Percentiles rank a stretch among this genome's conserved stretches.
phyloP scores from a whole-genome alignment of 2,329 filamentous ascomycete species.

The Stemphylium lycopersici region DNA sequence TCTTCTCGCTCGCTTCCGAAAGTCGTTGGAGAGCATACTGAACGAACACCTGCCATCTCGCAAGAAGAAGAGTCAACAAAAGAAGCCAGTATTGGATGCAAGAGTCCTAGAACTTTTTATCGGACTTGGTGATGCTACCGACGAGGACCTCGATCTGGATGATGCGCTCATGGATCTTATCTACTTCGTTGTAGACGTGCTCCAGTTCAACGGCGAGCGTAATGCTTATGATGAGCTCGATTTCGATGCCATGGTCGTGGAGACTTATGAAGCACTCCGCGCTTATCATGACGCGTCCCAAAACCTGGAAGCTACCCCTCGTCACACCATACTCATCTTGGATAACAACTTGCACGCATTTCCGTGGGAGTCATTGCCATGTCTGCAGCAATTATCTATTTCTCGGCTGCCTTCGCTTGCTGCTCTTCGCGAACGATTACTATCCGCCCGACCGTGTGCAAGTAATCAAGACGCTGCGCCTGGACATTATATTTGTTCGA shows the following conservation, averaged over 20 bases:
- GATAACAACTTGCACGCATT: conserved; percentile 91
- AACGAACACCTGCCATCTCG: conserved; percentile 87
- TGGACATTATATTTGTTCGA: conserved; percentile 58
- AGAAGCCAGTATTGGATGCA: conserved; percentile 62
- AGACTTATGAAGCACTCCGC: conserved; percentile 82
- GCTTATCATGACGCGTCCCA: conserved; percentile 69
- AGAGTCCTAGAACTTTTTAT: conserved; percentile 87
- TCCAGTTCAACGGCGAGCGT: conserved; percentile 94
- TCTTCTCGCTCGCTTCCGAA: conserved; percentile 75
- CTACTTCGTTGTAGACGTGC: conserved; percentile 94
- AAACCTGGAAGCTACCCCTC: conserved; percentile 46
- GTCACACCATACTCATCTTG: conserved; percentile 85
- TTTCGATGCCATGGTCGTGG: conserved; percentile 88
- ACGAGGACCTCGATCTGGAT: conserved; percentile 75
- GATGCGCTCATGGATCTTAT: conserved; percentile 90
- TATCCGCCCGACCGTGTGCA: conserved; percentile 55
- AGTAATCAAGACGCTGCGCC: conserved; percentile 19
- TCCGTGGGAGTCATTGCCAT: conserved; percentile 95
- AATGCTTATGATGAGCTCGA: conserved; percentile 99
- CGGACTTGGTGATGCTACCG: conserved; percentile 75
- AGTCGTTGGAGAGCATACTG: conserved; percentile 77
- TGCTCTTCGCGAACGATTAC: conserved; percentile 76
- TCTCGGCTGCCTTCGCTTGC: conserved; percentile 88
- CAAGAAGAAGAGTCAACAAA: conserved; percentile 62
- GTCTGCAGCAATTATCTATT: conserved; percentile 77